These are phyloP conservation scores for Termitomyces sp. DNA, from an alignment of 768 basidiomycete genomes.

Conservation along the genomic window DNA sequence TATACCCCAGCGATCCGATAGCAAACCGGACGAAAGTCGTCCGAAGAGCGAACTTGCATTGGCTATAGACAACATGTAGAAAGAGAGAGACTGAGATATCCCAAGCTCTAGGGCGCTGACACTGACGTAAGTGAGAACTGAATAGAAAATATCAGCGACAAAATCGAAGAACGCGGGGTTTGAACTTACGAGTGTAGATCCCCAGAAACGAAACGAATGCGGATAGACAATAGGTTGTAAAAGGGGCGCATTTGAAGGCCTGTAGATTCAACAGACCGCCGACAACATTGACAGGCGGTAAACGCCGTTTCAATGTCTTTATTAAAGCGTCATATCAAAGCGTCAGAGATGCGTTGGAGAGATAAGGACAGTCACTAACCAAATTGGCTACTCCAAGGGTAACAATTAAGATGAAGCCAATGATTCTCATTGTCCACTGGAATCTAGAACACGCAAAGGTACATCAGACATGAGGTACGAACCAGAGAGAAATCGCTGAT, in stretches of 20 bases:
- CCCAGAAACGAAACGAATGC: constrained; percentile 58
- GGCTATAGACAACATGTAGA: constrained; percentile 63
- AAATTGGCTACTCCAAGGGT: constrained; percentile 51
- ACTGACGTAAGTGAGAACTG: constrained; percentile 66
- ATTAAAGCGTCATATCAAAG: neutral
- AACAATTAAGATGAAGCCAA: constrained; percentile 56
- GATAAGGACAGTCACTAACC: constrained; percentile 17
- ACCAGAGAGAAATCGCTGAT: neutral
- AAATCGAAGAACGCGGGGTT: constrained; percentile 17
- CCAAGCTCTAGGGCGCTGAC: constrained; percentile 48
- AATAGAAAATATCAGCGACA: constrained; percentile 22
- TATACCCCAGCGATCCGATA: constrained; percentile 51
- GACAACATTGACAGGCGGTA: constrained; percentile 45
- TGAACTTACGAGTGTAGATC: constrained; percentile 51
- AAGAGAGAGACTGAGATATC: constrained; percentile 42
- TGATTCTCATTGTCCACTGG: constrained; percentile 68
- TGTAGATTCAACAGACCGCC: constrained; percentile 55
- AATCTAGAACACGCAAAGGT: constrained; percentile 40
- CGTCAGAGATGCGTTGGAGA: neutral
- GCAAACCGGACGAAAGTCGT: constrained; percentile 44
- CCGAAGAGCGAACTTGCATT: constrained; percentile 64
- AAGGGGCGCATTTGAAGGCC: constrained; percentile 49
- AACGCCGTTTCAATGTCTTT: constrained; percentile 40
- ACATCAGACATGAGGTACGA: neutral
- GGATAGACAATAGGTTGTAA: constrained; percentile 51